phyloP scores from a whole-genome alignment of 2,329 filamentous ascomycete species.

The Sporothrix pallida region DNA sequence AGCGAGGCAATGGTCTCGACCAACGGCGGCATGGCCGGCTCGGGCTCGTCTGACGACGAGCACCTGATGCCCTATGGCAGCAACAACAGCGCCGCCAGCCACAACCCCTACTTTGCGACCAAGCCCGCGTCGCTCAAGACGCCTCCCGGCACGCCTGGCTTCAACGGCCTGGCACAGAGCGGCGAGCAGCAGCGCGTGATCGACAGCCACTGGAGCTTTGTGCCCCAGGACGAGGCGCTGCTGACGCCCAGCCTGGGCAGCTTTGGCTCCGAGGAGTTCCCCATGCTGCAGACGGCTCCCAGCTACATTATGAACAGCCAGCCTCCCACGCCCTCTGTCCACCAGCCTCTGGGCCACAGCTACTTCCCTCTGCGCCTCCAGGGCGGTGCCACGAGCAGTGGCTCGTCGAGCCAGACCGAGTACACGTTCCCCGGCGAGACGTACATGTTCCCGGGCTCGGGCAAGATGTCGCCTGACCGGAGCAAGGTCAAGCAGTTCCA shows the following conservation, averaged over 20 bases:
- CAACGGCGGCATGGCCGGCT: conserved; percentile 2
- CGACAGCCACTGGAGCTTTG: conserved; percentile 41
- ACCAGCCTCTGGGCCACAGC: conserved; percentile 51
- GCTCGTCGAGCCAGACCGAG: conserved; percentile 49
- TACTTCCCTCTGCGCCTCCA: conserved; percentile 46
- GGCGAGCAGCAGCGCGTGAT: conserved; percentile 49
- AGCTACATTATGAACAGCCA: conserved; percentile 57
- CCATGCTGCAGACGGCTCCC: conserved; percentile 48
- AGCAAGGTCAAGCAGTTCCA: conserved; percentile 52
- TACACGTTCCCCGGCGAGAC: conserved; percentile 59
- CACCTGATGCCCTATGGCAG: conserved; percentile 1
- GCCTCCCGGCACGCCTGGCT: conserved; percentile 35
- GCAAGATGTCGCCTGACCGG: conserved; percentile 48
- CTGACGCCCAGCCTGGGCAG: conserved; percentile 54
- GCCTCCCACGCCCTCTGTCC: conserved; percentile 56
- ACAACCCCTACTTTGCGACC: conserved; percentile 21
- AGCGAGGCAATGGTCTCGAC: conserved; percentile 7
- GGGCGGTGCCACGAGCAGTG: conserved; percentile 42
- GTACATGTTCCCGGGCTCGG: conserved; percentile 44
- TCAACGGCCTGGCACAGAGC: not conserved
- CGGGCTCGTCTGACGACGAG: conserved; percentile 33
- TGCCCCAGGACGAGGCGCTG: conserved; percentile 55
- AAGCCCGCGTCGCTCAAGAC: conserved; percentile 31
- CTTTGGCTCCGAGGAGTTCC: conserved; percentile 55
- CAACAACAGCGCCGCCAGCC: not conserved